A percentile compares a stretch with the other conserved stretches of the same genome.
Evolutionary conservation across 2,329 filamentous ascomycete genomes (phyloP).

Genomic region (Pyricularia pennisetigena): DNA sequence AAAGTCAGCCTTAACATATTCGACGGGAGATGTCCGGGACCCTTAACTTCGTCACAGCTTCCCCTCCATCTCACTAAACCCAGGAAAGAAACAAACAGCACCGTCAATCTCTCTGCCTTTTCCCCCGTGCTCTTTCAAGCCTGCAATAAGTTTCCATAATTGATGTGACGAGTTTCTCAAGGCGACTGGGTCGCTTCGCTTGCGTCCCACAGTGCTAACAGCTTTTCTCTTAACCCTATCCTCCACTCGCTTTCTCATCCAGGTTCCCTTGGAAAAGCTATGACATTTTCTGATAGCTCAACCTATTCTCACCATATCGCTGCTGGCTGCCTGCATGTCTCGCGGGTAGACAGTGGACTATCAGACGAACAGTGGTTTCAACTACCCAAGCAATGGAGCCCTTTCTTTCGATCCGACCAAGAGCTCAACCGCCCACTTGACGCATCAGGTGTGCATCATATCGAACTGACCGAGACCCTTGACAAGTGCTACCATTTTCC

Average conservation of each 20-base stretch:
- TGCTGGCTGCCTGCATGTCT: conserved; percentile 1
- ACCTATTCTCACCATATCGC: conserved; percentile 1
- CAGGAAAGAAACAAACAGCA: not conserved
- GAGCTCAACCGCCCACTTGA: not conserved
- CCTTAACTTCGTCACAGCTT: not conserved
- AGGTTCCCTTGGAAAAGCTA: not conserved
- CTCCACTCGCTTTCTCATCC: not conserved
- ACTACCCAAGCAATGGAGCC: not conserved
- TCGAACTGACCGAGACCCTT: not conserved
- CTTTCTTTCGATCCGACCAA: conserved; percentile 3
- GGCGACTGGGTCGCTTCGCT: not conserved
- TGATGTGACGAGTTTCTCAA: not conserved
- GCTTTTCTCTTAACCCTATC: not conserved
- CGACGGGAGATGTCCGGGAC: not conserved
- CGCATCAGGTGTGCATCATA: not conserved
- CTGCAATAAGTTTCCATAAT: not conserved
- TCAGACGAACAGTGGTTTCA: not conserved
- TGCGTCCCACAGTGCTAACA: too few relatives aligned
- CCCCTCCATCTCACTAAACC: not conserved
- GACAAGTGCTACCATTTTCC: conserved; percentile 1
- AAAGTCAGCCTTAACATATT: not conserved
- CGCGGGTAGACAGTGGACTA: not conserved
- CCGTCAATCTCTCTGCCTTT: not conserved
- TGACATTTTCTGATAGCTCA: not conserved
- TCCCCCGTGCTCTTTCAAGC: not conserved